A percentile compares a stretch with the other conserved stretches of the same genome.
phyloP scores from a whole-genome alignment of 768 basidiomycete species.

The Lactifluus subvellereus region DNA sequence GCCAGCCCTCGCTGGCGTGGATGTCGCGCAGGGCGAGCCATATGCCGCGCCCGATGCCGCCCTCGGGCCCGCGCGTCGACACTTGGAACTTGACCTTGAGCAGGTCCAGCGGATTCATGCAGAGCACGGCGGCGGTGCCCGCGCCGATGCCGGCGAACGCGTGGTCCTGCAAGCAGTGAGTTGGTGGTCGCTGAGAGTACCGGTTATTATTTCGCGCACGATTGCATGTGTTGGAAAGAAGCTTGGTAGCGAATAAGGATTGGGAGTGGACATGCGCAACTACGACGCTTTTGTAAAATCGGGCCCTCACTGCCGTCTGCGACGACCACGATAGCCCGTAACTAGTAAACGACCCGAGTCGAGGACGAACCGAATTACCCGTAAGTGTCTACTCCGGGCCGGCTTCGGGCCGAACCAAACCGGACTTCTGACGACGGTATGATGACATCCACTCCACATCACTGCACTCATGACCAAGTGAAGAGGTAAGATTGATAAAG shows the following conservation, averaged over 20 bases:
- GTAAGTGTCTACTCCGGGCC: no score
- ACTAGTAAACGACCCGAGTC: background rate
- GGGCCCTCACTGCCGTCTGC: background rate
- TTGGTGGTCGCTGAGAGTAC: background rate
- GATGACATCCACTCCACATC: no score
- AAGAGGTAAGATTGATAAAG: no score
- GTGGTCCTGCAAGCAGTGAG: slow-evolving; percentile 65
- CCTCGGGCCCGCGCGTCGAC: slow-evolving; percentile 56
- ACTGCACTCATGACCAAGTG: no score
- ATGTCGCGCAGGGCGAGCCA: slow-evolving; percentile 72
- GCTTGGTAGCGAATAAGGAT: slow-evolving; percentile 21
- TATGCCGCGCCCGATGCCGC: slow-evolving; percentile 66
- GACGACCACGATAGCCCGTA: background rate
- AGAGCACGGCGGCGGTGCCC: slow-evolving; percentile 85
- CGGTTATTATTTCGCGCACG: slow-evolving; percentile 19
- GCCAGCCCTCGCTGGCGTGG: slow-evolving; percentile 67
- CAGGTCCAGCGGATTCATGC: slow-evolving; percentile 96
- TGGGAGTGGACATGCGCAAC: slow-evolving; percentile 11
- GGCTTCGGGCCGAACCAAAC: no score
- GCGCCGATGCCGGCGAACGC: slow-evolving; percentile 90
- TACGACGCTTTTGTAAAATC: background rate
- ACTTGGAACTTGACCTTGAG: slow-evolving; percentile 94
- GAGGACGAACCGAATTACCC: background rate
- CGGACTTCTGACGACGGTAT: no score
- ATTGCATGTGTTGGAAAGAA: slow-evolving; percentile 30